Base-by-base conservation (phyloP, 2,329 filamentous ascomycete species). In the Hymenoscyphus scutula region DNA sequence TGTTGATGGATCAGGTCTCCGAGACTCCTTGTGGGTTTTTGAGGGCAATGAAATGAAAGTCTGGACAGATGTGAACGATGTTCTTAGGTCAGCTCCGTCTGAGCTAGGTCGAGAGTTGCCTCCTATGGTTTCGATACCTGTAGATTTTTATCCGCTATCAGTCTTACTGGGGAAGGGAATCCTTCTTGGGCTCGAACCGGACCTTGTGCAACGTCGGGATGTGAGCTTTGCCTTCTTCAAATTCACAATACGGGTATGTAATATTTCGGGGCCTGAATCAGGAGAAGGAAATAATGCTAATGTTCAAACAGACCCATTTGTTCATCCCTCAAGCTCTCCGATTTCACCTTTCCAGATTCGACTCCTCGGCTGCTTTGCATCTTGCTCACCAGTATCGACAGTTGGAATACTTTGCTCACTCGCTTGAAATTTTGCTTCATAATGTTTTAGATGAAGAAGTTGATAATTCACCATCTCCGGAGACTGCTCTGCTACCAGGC, bases 141-240 rank as follows among this genome's bases (percentile, higher is more conserved):
- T 96, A n/a, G 95, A 99, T 75, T 99, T 98, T 75, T 98, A 98
- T 72, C 95, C 95, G 0, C 79, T 98, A 15, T 96, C 93, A 1
- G 85, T 94, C 2, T 79, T 97, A 4, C 79, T 97, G n/a, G 88
- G 88, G 63, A 97, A 97, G 75, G 94, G 91, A 1, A 91, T 98
- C 63, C 81, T 97, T 1, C 82, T 98, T 58, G 95, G 95, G 0
- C 86, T 98, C 13, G 95, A 99, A 74, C 89, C 93, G 0, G 95
- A 98, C 70, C 81, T 98, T 64, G 88, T 96, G n/a, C 94, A 98
- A 76, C 86, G 95, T 62, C 88, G 93, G 58, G 94, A 99, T 76
- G 86, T 96, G 63, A 91, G 85, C 69, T 98, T 98, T 78, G 91
- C 93, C 0, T 92, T 92, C 74, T 89, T 96, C 73, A 89, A 92